Percentiles rank a stretch among this genome's conserved stretches.
phyloP scores from a whole-genome alignment of 306 rosid genomes.

The Castanea crenata region DNA sequence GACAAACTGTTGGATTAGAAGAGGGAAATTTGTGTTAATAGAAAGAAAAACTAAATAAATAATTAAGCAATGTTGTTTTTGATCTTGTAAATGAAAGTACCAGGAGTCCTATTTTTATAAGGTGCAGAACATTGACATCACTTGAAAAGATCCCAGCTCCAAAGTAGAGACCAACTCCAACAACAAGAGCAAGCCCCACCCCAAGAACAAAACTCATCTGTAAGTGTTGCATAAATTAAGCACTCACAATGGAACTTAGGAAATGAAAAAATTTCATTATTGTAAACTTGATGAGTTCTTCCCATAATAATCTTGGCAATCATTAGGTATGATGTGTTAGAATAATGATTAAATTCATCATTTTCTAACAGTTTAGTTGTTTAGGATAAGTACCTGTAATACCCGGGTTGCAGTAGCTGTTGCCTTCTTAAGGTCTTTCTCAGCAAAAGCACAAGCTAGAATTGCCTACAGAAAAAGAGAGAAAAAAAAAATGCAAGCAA shows the following conservation, averaged over 20 bases:
- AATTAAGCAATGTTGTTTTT: background rate
- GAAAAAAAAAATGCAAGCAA: background rate
- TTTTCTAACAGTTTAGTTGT: too few relatives aligned
- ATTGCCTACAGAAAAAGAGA: conserved; percentile 51
- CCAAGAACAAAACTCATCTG: conserved; percentile 88
- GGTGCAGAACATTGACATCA: conserved; percentile 62
- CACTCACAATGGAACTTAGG: background rate
- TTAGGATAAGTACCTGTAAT: conserved; percentile 41
- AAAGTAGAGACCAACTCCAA: conserved; percentile 71
- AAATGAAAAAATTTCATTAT: background rate
- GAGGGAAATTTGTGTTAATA: background rate
- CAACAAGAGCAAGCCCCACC: conserved; percentile 61
- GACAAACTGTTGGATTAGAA: conserved; percentile 59
- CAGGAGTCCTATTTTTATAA: conserved; percentile 74
- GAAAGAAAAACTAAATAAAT: background rate
- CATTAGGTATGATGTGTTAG: too few relatives aligned
- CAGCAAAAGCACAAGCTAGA: conserved; percentile 84
- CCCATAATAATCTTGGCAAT: too few relatives aligned
- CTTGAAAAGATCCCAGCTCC: conserved; percentile 80
- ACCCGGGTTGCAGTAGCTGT: conserved; percentile 55
- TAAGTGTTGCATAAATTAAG: background rate
- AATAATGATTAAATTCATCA: too few relatives aligned
- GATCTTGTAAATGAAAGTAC: conserved; percentile 27
- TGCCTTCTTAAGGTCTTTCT: conserved; percentile 68
- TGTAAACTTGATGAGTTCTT: background rate